Percentiles rank a stretch among this genome's conserved stretches.
These are phyloP conservation scores for Mortierella sp. DNA, from an alignment of 371 early-diverging fungal species.

Conservation along the genomic window DNA sequence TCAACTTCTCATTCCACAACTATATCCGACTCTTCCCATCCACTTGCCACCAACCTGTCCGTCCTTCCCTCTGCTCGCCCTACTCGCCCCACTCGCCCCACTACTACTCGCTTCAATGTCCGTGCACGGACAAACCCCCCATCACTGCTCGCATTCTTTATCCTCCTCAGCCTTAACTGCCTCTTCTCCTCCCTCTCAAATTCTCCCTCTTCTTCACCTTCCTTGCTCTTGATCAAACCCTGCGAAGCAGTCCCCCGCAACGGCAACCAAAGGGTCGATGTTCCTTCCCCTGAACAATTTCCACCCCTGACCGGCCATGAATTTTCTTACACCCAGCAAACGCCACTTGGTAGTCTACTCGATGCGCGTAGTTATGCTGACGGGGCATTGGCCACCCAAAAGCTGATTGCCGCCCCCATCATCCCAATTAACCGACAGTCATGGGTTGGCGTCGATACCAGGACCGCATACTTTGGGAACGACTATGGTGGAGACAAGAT, in stretches of 20 bases:
- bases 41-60: background rate
- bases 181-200: conserved; percentile 16
- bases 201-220: background rate
- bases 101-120: background rate
- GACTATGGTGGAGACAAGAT: conserved; percentile 39
- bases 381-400: conserved; percentile 47
- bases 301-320: conserved; percentile 27
- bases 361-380: conserved; percentile 37
- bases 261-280: conserved; percentile 45
- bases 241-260: conserved; percentile 22
- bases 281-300: conserved; percentile 43
- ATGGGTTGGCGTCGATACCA: conserved; percentile 44
- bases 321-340: conserved; percentile 32
- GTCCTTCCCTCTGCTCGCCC: background rate
- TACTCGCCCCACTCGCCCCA: background rate
- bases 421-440: conserved; percentile 46
- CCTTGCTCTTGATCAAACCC: conserved; percentile 17
- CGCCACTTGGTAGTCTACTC: conserved; percentile 26
- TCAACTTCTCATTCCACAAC: background rate
- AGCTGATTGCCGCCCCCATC: conserved; percentile 37
- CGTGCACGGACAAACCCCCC: conserved; percentile 9
- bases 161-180: conserved; percentile 25
- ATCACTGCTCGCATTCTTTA: conserved; percentile 15
- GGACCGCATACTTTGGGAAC: conserved; percentile 43
- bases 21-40: background rate